phyloP scores from a whole-genome alignment of 306 rosid species.

The Phaseolus lunatus region DNA sequence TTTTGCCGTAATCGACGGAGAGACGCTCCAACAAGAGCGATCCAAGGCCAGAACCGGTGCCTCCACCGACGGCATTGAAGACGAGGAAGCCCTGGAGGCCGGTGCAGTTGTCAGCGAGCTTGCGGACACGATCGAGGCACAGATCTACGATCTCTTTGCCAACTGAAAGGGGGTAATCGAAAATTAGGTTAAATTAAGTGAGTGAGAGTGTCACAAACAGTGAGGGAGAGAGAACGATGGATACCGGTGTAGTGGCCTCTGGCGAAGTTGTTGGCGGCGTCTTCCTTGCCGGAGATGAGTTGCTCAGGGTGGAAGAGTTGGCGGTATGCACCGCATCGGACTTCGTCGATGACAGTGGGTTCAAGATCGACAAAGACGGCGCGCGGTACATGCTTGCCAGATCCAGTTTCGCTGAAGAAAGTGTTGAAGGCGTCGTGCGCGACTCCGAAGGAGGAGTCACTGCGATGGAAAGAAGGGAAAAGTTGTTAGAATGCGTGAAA shows the following conservation, averaged over 20 bases:
- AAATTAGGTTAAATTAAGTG: neutral
- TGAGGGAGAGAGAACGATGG: neutral
- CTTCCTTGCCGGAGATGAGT: slow-evolving; percentile 97
- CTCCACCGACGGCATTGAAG: slow-evolving; percentile 97
- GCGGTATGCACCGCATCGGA: slow-evolving; percentile 79
- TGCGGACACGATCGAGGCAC: slow-evolving; percentile 91
- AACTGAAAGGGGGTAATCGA: neutral
- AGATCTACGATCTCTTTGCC: slow-evolving; percentile 90
- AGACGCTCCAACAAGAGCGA: slow-evolving; percentile 88
- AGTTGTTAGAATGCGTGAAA: neutral
- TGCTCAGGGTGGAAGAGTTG: slow-evolving; percentile 98
- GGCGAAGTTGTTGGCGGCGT: slow-evolving; percentile 97
- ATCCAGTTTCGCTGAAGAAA: slow-evolving; percentile 95
- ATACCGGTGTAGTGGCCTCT: slow-evolving; percentile 82
- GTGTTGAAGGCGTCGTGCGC: slow-evolving; percentile 97
- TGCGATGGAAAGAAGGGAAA: neutral
- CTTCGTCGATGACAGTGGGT: slow-evolving; percentile 97
- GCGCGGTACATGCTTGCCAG: slow-evolving; percentile 95
- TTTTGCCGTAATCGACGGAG: slow-evolving; percentile 95
- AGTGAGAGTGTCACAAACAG: neutral
- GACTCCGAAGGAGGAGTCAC: slow-evolving; percentile 68
- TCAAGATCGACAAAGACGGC: slow-evolving; percentile 95
- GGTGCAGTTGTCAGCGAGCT: slow-evolving; percentile 96
- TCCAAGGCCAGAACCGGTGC: slow-evolving; percentile 96
- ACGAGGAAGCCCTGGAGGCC: slow-evolving; percentile 96